Base-by-base conservation (phyloP, 1,284 basidiomycete genomes). In the Fomitiporia mediterranea region DNA sequence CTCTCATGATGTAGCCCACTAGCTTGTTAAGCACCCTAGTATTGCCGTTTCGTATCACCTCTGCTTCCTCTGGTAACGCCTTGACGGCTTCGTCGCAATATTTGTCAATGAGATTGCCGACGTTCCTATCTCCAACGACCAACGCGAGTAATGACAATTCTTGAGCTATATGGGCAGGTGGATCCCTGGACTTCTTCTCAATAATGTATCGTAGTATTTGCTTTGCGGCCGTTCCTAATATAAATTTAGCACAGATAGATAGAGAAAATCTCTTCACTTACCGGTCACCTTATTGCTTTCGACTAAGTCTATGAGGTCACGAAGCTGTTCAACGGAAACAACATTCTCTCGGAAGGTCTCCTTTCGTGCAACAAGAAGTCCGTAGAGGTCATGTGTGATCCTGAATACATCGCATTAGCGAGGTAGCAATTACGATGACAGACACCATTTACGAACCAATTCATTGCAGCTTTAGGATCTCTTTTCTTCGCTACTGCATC, bases 1-100 rank as follows among this genome's bases (percentile, higher is more conserved):
- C 69, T 70, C 86, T 90, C 93, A 98, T 98, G 21, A 96, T 90
- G 67, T 83, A 79, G 0, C 96, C 96, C 5, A 98, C 80, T 32
- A 99, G 78, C 60, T 89, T 86, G 74, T 93, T 93, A 39, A 98
- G 67, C 1, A 95, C 94, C 60, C 90, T 93, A 28, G 74, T 70
- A 58, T 91, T 89, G 0, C 96, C 94, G 37, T 76, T 74, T 15
- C 80, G 78, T 19, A 91, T 80, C 19, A 83, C 84, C 4, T 78
- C 78, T 0, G 81, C 84, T 65, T 95, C 91, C 44, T 78, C 72
- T 0, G 92, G 90, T 47, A 93, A 72, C 5, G 77, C 80, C 4
- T 70, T 67, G 17, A 97, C 83, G 0, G 86, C 89, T 5, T 80
- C 71, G 49, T 69, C 62, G 66, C 91, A 93, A 55, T 89, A 70